A percentile compares a stretch with the other conserved stretches of the same genome.
Evolutionary conservation across 2,329 filamentous ascomycete species (phyloP).

Genomic region (Fusarium zealandicum): DNA sequence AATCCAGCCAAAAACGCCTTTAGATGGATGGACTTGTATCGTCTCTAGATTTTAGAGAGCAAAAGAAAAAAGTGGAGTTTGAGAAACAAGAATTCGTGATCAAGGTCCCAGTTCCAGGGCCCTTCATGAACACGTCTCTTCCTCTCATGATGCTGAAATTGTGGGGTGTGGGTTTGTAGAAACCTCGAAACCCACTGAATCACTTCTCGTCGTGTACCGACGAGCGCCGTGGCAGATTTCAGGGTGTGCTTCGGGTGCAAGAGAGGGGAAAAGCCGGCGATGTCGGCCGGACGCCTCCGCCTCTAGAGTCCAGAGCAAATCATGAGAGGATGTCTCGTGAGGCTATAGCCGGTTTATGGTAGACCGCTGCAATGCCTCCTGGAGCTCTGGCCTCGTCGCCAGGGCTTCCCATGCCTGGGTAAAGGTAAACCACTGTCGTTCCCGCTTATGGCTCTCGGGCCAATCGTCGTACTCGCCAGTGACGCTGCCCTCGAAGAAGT

Average conservation of each 20-base stretch:
- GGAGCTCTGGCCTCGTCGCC: conserved; percentile 80
- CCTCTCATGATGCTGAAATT: conserved; percentile 22
- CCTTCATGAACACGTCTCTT: conserved; percentile 9
- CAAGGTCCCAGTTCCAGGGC: neutral
- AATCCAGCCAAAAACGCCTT: conserved; percentile 45
- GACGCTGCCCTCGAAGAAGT: conserved; percentile 89
- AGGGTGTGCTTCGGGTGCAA: neutral
- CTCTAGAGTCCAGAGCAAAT: neutral
- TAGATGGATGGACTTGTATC: conserved; percentile 36
- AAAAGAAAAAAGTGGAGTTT: conserved; percentile 18
- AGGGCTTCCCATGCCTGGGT: conserved; percentile 80
- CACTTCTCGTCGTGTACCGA: neutral
- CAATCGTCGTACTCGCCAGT: conserved; percentile 84
- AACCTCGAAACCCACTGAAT: neutral
- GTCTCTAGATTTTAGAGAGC: conserved; percentile 28
- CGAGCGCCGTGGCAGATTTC: neutral
- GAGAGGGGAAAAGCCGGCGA: neutral
- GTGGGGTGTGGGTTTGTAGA: neutral
- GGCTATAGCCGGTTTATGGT: conserved; percentile 62
- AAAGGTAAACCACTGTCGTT: conserved; percentile 89
- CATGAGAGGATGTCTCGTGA: conserved; percentile 6
- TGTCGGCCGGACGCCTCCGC: neutral
- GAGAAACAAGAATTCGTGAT: conserved; percentile 11
- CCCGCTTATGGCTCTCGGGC: conserved; percentile 93
- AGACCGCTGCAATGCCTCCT: conserved; percentile 85